These are phyloP conservation scores for Pichia sp. DNA, from an alignment of 1,139 yeast species.

Conservation along the genomic window DNA sequence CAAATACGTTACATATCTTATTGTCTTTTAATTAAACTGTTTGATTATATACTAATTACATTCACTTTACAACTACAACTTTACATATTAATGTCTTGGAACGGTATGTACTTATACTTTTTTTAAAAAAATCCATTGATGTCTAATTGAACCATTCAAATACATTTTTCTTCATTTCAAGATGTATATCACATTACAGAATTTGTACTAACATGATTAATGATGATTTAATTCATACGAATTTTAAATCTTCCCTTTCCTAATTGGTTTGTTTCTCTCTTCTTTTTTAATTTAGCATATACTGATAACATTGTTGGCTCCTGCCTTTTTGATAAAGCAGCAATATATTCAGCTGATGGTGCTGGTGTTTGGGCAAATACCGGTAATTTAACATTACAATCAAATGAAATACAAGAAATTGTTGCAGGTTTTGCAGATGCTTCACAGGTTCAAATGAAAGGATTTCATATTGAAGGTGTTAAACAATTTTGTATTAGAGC, in stretches of 20 bases:
- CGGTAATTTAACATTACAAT: constrained; percentile 59
- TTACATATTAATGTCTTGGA: constrained; percentile 37
- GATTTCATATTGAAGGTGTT: constrained; percentile 77
- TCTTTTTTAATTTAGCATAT: constrained; percentile 55
- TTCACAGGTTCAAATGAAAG: constrained; percentile 69
- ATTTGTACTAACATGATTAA: too few relatives aligned
- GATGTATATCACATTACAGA: too few relatives aligned
- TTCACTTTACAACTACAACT: too few relatives aligned
- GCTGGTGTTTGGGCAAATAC: constrained; percentile 93
- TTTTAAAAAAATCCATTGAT: too few relatives aligned
- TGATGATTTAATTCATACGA: too few relatives aligned
- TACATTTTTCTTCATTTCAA: too few relatives aligned
- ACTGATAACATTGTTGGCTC: constrained; percentile 87
- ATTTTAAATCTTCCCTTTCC: too few relatives aligned
- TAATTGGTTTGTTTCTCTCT: too few relatives aligned
- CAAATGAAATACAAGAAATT: constrained; percentile 65
- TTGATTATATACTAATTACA: too few relatives aligned
- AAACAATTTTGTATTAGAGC: constrained; percentile 88
- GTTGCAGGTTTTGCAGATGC: constrained; percentile 82
- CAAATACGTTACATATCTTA: too few relatives aligned
- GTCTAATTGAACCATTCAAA: too few relatives aligned
- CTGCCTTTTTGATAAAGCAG: constrained; percentile 86
- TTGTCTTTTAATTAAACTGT: too few relatives aligned
- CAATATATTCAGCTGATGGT: constrained; percentile 89
- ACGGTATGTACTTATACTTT: constrained; percentile 31